phyloP scores from a whole-genome alignment of 1,139 yeast genomes.

The Yamadazyma diospyri region DNA sequence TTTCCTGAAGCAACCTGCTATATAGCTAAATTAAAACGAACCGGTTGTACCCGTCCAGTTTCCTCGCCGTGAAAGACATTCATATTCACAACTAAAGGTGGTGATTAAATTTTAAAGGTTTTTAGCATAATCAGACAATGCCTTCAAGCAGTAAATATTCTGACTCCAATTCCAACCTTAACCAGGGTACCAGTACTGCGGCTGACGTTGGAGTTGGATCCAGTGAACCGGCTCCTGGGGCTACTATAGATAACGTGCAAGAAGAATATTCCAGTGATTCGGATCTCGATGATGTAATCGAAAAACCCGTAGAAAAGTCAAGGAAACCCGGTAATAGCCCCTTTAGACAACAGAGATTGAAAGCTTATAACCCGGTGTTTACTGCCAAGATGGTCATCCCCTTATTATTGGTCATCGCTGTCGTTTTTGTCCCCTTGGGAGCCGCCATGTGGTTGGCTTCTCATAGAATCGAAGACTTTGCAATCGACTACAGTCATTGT shows the following conservation, averaged over 20 bases:
- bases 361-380: conserved; percentile 63
- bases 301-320: conserved; percentile 32
- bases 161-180: conserved; percentile 4
- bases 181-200: conserved; percentile 1
- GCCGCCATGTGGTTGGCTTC: conserved; percentile 86
- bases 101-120: too few relatives aligned
- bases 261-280: conserved; percentile 8
- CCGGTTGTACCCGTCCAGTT: too few relatives aligned
- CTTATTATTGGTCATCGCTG: conserved; percentile 66
- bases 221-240: background rate
- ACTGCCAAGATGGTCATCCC: conserved; percentile 92
- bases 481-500: conserved; percentile 81
- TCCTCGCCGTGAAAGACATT: too few relatives aligned
- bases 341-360: conserved; percentile 58
- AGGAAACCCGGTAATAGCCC: conserved; percentile 58
- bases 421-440: conserved; percentile 88
- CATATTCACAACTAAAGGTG: too few relatives aligned
- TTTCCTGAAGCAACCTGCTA: too few relatives aligned
- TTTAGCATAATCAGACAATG: too few relatives aligned
- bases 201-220: background rate
- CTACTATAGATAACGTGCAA: background rate
- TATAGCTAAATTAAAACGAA: too few relatives aligned
- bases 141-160: conserved; percentile 8
- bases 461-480: conserved; percentile 70
- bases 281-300: conserved; percentile 9